phyloP scores from a whole-genome alignment of 2,329 filamentous ascomycete species.

The Whalleya microplaca region DNA sequence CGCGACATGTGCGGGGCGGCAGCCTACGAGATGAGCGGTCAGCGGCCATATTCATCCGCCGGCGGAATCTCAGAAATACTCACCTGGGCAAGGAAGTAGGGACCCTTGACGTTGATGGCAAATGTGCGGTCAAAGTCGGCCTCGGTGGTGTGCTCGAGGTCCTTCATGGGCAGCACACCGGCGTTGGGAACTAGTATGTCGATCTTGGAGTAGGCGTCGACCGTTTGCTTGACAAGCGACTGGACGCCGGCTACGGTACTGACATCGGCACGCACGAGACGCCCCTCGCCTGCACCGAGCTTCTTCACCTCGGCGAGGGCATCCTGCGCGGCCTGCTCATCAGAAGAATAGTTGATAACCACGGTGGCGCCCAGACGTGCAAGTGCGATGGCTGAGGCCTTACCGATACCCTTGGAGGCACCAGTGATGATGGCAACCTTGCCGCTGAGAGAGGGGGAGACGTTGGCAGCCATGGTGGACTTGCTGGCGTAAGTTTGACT shows the following conservation, averaged over 20 bases:
- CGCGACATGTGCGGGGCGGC: slow-evolving; percentile 45
- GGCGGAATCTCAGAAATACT: background rate
- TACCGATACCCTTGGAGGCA: slow-evolving; percentile 54
- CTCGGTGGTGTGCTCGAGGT: slow-evolving; percentile 34
- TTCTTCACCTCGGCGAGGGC: slow-evolving; percentile 40
- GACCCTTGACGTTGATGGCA: slow-evolving; percentile 41
- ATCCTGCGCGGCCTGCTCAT: slow-evolving; percentile 45
- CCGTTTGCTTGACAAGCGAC: slow-evolving; percentile 44
- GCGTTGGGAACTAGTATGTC: slow-evolving; percentile 53
- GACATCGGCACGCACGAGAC: slow-evolving; percentile 13
- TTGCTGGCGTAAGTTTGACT: background rate
- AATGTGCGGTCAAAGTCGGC: slow-evolving; percentile 24
- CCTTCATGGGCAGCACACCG: slow-evolving; percentile 44
- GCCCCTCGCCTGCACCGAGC: slow-evolving; percentile 8
- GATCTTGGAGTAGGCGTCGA: slow-evolving; percentile 45
- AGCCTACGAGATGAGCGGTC: slow-evolving; percentile 34
- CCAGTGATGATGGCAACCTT: slow-evolving; percentile 41
- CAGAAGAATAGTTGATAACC: slow-evolving; percentile 53
- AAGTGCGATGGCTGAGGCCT: slow-evolving; percentile 54
- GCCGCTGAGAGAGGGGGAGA: slow-evolving; percentile 5
- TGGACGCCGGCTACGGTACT: slow-evolving; percentile 36
- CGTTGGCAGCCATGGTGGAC: slow-evolving; percentile 9
- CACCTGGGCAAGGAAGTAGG: slow-evolving; percentile 45
- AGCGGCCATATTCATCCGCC: background rate
- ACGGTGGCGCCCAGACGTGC: slow-evolving; percentile 54